Evolutionary conservation across 306 rosid genomes (phyloP).

Genomic region (Lagenaria siceraria): DNA sequence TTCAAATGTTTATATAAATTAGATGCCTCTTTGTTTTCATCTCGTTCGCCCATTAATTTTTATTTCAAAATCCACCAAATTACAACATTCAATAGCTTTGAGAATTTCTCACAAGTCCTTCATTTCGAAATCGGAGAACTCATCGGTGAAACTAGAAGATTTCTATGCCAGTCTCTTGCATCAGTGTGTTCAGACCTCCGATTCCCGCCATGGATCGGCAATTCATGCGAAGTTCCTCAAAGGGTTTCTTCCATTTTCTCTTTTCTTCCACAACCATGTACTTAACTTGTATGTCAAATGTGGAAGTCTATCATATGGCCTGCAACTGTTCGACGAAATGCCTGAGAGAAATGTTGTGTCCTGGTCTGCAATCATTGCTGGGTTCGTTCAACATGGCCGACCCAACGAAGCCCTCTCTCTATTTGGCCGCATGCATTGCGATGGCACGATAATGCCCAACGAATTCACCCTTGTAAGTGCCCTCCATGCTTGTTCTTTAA

Average conservation of each 20-base stretch:
- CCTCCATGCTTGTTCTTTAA: conserved; percentile 59
- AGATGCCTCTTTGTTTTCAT: neutral
- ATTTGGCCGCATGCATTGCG: conserved; percentile 45
- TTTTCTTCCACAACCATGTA: conserved; percentile 48
- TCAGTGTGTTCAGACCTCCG: conserved; percentile 19
- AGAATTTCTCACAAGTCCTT: conserved; percentile 10
- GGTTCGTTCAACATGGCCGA: conserved; percentile 32
- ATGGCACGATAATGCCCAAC: conserved; percentile 42
- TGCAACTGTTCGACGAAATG: conserved; percentile 69
- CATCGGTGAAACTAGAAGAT: conserved; percentile 17
- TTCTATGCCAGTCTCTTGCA: conserved; percentile 29
- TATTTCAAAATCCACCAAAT: conserved; percentile 2
- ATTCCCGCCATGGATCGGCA: conserved; percentile 35
- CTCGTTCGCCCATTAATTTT: neutral
- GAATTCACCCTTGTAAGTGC: conserved; percentile 65
- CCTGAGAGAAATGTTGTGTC: conserved; percentile 54
- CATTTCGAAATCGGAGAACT: neutral
- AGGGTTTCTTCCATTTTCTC: conserved; percentile 35
- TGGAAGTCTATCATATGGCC: conserved; percentile 32
- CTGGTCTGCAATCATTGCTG: conserved; percentile 55
- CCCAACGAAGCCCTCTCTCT: conserved; percentile 34
- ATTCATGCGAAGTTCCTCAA: conserved; percentile 42
- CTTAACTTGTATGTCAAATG: conserved; percentile 43
- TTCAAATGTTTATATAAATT: neutral
- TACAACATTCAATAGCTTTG: neutral